These are phyloP conservation scores for Solanum sejunctum DNA, from an alignment of 257 asterid species.

Conservation along the genomic window DNA sequence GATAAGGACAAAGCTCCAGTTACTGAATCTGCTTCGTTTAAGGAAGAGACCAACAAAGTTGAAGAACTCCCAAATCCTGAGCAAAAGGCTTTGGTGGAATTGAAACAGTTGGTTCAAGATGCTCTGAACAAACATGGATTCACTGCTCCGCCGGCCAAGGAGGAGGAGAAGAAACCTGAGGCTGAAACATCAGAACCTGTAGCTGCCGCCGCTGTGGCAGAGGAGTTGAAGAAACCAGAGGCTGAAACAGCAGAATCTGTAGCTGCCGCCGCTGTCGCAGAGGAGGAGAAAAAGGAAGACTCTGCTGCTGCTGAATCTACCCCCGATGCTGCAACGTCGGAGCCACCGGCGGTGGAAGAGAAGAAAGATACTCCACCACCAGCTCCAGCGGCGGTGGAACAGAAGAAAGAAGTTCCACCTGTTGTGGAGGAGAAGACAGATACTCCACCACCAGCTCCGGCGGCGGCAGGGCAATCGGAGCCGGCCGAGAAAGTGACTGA, in stretches of 20 bases:
- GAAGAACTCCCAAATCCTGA: slow-evolving; percentile 54
- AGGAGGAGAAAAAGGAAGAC: background rate
- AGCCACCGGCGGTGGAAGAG: background rate
- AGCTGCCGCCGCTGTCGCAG: background rate
- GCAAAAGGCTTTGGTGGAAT: slow-evolving; percentile 50
- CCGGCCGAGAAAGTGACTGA: slow-evolving; percentile 1
- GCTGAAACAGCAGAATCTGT: background rate
- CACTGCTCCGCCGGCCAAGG: slow-evolving; percentile 24
- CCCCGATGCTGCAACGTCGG: background rate
- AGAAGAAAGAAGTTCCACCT: background rate
- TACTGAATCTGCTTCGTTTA: slow-evolving; percentile 35
- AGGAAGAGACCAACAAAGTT: slow-evolving; percentile 61
- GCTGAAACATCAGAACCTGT: background rate
- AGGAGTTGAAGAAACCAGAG: slow-evolving; percentile 4
- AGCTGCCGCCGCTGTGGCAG: background rate
- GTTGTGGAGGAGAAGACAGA: slow-evolving; percentile 2
- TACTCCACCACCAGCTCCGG: background rate
- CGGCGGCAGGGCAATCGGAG: background rate
- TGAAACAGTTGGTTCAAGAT: slow-evolving; percentile 39
- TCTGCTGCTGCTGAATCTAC: background rate
- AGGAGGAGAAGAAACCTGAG: background rate
- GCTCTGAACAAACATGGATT: slow-evolving; percentile 49
- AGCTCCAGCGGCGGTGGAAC: background rate
- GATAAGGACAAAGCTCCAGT: slow-evolving; percentile 14
- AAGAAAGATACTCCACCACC: background rate